A percentile compares a stretch with the other conserved stretches of the same genome.
phyloP scores from a whole-genome alignment of 768 basidiomycete species.

The Clavaria fumosa region DNA sequence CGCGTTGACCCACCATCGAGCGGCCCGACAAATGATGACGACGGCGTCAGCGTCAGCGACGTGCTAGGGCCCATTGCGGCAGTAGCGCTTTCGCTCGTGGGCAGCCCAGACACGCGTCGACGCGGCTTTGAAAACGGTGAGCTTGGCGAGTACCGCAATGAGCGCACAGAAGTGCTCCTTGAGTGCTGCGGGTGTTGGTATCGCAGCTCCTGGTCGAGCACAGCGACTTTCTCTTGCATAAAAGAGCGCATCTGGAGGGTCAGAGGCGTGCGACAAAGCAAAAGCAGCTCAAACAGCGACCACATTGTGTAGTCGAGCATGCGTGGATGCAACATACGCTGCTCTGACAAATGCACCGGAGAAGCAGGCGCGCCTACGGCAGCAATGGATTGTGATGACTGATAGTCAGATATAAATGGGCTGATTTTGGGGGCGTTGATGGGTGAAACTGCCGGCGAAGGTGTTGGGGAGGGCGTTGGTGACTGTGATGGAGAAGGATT shows the following conservation, averaged over 20 bases:
- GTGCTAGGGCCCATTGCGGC: too few species aligned
- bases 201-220: conserved; percentile 37
- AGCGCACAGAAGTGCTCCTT: conserved; percentile 22
- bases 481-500: conserved; percentile 34
- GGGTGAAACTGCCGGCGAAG: conserved; percentile 18
- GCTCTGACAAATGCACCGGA: too few species aligned
- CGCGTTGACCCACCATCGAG: not conserved
- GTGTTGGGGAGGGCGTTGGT: conserved; percentile 33
- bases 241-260: conserved; percentile 50
- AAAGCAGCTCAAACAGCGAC: conserved; percentile 56
- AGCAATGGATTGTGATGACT: not conserved
- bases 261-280: conserved; percentile 45
- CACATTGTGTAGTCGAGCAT: conserved; percentile 58
- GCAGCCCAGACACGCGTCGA: conserved; percentile 7
- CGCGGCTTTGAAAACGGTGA: conserved; percentile 10
- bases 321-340: too few species aligned
- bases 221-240: conserved; percentile 44
- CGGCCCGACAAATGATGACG: not conserved
- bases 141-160: conserved; percentile 14
- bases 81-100: conserved; percentile 11
- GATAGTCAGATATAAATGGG: too few species aligned
- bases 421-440: too few species aligned
- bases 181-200: conserved; percentile 29
- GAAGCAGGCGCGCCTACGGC: not conserved
- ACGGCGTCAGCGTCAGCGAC: too few species aligned